Evolutionary conservation across 2,329 filamentous ascomycete genomes (phyloP).

Genomic region (Juglanconis sp.): DNA sequence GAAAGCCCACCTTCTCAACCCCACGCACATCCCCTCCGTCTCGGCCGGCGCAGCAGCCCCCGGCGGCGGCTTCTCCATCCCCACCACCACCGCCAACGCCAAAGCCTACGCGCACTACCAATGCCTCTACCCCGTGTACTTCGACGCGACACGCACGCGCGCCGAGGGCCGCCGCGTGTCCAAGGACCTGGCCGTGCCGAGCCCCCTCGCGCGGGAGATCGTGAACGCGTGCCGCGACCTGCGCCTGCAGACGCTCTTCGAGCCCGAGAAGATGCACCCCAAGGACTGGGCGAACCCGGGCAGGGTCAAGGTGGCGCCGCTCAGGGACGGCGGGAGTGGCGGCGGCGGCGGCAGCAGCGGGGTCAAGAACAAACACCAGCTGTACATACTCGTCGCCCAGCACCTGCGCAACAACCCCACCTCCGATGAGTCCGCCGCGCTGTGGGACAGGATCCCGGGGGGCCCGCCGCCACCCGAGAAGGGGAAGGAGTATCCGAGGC

Average conservation of each 20-base stretch:
- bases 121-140: constrained; percentile 94
- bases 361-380: constrained; percentile 78
- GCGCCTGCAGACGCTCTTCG: constrained; percentile 72
- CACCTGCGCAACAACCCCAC: constrained; percentile 79
- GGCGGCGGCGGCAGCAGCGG: constrained; percentile 25
- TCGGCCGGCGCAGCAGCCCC: constrained; percentile 30
- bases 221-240: constrained; percentile 77
- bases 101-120: constrained; percentile 71
- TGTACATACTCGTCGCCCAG: constrained; percentile 75
- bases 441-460: constrained; percentile 71
- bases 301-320: constrained; percentile 68
- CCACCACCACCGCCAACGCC: constrained; percentile 40
- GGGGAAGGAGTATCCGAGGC: constrained; percentile 63
- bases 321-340: constrained; percentile 46
- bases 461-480: constrained; percentile 59
- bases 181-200: constrained; percentile 67
- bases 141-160: constrained; percentile 72
- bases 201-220: constrained; percentile 86
- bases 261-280: constrained; percentile 88
- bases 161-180: constrained; percentile 79
- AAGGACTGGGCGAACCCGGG: constrained; percentile 98
- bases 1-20: constrained; percentile 30
- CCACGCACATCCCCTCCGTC: constrained; percentile 34
- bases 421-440: constrained; percentile 62
- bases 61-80: constrained; percentile 27